phyloP scores from a whole-genome alignment of 2,329 filamentous ascomycete genomes.

The Aspergillus unguis region DNA sequence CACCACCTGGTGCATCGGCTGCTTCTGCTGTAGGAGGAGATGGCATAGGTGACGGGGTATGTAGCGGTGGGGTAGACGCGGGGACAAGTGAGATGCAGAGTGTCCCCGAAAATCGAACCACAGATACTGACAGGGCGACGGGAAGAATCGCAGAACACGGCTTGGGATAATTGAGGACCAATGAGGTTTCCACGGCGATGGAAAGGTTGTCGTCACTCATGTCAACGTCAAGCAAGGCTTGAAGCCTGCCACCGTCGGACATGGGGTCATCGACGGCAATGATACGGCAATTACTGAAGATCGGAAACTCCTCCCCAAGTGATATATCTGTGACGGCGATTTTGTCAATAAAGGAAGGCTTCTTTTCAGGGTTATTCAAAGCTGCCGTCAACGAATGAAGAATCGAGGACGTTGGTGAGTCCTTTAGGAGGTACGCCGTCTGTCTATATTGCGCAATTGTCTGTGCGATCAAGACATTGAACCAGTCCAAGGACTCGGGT shows the following conservation, averaged over 20 bases:
- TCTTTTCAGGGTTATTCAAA: conserved; percentile 79
- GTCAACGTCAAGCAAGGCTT: conserved; percentile 96
- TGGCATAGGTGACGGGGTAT: conserved; percentile 34
- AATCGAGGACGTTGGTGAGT: conserved; percentile 56
- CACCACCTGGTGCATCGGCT: conserved; percentile 7
- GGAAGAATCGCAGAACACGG: conserved; percentile 83
- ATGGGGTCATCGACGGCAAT: conserved; percentile 68
- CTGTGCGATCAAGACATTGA: conserved; percentile 95
- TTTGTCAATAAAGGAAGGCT: conserved; percentile 88
- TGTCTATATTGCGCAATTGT: conserved; percentile 93
- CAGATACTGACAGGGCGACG: conserved; percentile 84
- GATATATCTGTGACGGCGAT: conserved; percentile 93
- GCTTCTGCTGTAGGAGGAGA: conserved; percentile 24
- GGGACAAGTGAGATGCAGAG: conserved; percentile 91
- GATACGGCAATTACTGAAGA: conserved; percentile 96
- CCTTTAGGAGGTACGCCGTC: conserved; percentile 84
- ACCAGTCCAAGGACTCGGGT: conserved; percentile 96
- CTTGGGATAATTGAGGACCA: conserved; percentile 92
- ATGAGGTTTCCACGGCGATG: conserved; percentile 86
- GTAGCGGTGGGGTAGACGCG: conserved; percentile 43
- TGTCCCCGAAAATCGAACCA: conserved; percentile 92
- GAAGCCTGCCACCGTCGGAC: conserved; percentile 69
- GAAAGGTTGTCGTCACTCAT: conserved; percentile 89
- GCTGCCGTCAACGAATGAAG: conserved; percentile 78
- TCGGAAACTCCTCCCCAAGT: conserved; percentile 94